Conservation (phyloP, 495 filamentous ascomycete genomes). For the Hypoxylon intermedium region DNA sequence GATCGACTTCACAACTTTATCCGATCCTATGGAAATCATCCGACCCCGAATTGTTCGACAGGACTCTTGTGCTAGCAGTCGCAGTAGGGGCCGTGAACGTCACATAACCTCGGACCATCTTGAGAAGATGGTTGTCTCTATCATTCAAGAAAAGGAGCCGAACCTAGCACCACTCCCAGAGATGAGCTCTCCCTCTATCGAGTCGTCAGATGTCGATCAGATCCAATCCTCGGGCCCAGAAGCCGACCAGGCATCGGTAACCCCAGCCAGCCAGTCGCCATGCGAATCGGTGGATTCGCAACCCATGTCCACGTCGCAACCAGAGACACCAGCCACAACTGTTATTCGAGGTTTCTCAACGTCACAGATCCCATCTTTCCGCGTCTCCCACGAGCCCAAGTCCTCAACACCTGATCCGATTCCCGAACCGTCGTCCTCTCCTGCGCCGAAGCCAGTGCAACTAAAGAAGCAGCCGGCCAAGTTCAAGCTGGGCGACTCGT, state of each 20-base stretch:
- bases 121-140: slow-evolving; percentile 84
- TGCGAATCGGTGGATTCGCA: slow-evolving; percentile 40
- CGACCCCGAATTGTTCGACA: slow-evolving; percentile 64
- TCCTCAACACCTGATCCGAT: slow-evolving; percentile 42
- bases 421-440: slow-evolving; percentile 53
- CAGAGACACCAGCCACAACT: slow-evolving; percentile 61
- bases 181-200: slow-evolving; percentile 49
- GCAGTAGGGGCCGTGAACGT: slow-evolving; percentile 77
- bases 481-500: slow-evolving; percentile 64
- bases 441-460: slow-evolving; percentile 57
- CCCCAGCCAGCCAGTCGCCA: slow-evolving; percentile 67
- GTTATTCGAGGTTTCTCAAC: slow-evolving; percentile 89
- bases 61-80: slow-evolving; percentile 61
- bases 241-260: slow-evolving; percentile 50
- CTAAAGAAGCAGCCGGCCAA: slow-evolving; percentile 57
- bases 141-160: slow-evolving; percentile 83
- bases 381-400: slow-evolving; percentile 40
- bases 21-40: slow-evolving; percentile 61
- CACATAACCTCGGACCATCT: slow-evolving; percentile 88
- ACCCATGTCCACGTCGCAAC: slow-evolving; percentile 23
- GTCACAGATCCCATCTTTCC: slow-evolving; percentile 71
- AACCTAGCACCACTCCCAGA: slow-evolving; percentile 63
- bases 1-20: slow-evolving; percentile 69
- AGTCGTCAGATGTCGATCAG: slow-evolving; percentile 31
- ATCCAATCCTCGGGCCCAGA: slow-evolving; percentile 34